Base-by-base conservation (phyloP, 1,139 yeast genomes). In the Chernovozyma sophiae-reginae region DNA sequence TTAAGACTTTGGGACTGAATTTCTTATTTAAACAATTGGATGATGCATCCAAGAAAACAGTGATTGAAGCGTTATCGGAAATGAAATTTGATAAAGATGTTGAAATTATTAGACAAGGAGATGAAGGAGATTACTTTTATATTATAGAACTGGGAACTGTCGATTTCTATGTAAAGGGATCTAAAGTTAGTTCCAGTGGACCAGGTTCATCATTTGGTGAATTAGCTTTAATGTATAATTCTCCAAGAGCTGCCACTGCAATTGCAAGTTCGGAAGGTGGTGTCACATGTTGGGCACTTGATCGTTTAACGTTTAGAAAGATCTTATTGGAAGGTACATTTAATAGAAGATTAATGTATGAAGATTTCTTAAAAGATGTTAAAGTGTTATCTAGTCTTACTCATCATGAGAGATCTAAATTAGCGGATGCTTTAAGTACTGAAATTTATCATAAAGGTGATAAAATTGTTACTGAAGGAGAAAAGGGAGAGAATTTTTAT, bases 171-270 rank as follows among this genome's bases (percentile, higher is more conserved):
- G 90, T 85, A 33, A 78, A 86, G 55, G 90, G 83, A 35, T 60
- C 74, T 37, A 76, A 79, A 52, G 94, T 89, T 36, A 84, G 79
- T 51, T 70, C 85, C 3, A 77, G 87, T 22, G 82, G 86, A 16
- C 80, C 87, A 33, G 97, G 97, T 4, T 79, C 95, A 5, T 83
- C 95, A 32, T 92, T 92, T 63, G 98, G 98, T 53, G 98, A 92
- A 61, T 74, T 92, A 54, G 98, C 98, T 2, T 75, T 92, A 52
- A 89, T 92, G 96, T 92, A 92, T 68, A 92, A 92, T 62, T 81
- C 97, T 16, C 97, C 97, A 43, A 79, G 98, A 62, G 98, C 97
- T 5, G 98, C 97, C 14, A 89, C 97, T 1, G 97, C 87, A 2
- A 55, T 74, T 16, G 95, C 97, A 8, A 73, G 79, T 24, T 66